Base-by-base conservation (phyloP, 306 rosid species). In the Abrus precatorius region DNA sequence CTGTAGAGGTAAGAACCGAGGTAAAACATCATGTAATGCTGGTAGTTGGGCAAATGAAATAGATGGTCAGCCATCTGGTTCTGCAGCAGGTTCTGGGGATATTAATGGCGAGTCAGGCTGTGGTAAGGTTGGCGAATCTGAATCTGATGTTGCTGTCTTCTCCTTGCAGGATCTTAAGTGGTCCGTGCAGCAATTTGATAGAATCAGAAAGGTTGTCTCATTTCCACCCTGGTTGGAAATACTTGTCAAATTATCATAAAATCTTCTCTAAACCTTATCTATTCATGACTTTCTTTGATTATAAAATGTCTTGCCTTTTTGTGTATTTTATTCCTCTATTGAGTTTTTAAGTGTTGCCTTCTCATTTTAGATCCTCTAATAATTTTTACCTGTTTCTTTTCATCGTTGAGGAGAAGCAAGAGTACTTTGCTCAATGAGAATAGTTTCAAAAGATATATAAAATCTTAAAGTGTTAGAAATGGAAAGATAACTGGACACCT, bases 1-100 rank as follows among this genome's bases (percentile, higher is more conserved):
- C 30, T 91, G 89, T 83, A 95, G 99, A 84, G 89, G 89, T 72
- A 93, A 89, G 81, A 90, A 74, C 66, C 77, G 59, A 67, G 86
- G 89, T 64, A 92, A 89, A 87, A 83, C 87, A 76, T 72, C 88
- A 38, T 74, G 72, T 75, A 91, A 89, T 13, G 81, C 84, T 52
- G 85, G 68, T 76, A 83, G 83, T 74, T 91, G 98, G 94, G 82
- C 87, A 50, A 91, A 85, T 77, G 94, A 89, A 86, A 52, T 63
- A 52, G 98, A 89, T 72, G 80, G 43, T 88, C 94, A 83, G 81
- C 77, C 84, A 32, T 93, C 93, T 80, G 90, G 83, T 36, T 85
- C 85, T 79, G 79, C 85, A n/a, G 82, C 54, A 33, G 92, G 85
- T 68, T 79, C 76, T 27, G 92, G 83, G 54, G 87, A 79, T 75